Percentiles rank a stretch among this genome's conserved stretches.
Conservation (phyloP, 306 rosid species). For the Benincasa hispida region DNA sequence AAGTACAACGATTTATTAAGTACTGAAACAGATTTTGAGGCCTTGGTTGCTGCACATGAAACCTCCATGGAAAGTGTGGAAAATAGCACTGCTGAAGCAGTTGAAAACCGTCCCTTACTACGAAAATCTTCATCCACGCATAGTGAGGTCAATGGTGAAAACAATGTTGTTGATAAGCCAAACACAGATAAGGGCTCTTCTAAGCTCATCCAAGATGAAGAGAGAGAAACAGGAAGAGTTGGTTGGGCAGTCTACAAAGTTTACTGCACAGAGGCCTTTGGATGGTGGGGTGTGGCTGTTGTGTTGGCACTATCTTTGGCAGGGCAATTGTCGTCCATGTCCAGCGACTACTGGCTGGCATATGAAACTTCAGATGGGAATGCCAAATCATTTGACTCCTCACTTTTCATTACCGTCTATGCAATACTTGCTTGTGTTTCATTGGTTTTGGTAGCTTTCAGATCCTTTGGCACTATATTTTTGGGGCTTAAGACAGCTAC, state of each 20-base stretch:
- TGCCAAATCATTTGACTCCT: slow-evolving; percentile 39
- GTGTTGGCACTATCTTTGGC: slow-evolving; percentile 36
- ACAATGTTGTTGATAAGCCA: slow-evolving; percentile 35
- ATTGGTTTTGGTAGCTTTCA: slow-evolving; percentile 23
- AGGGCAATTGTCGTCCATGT: slow-evolving; percentile 72
- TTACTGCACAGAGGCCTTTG: slow-evolving; percentile 86
- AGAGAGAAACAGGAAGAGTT: slow-evolving; percentile 81
- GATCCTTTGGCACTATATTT: slow-evolving; percentile 31
- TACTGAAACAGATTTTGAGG: slow-evolving; percentile 63
- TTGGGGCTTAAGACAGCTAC: slow-evolving; percentile 77
- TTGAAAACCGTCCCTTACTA: slow-evolving; percentile 24
- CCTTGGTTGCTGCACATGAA: slow-evolving; percentile 80
- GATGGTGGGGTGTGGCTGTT: slow-evolving; percentile 66
- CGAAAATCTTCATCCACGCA: slow-evolving; percentile 24
- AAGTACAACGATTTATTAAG: slow-evolving; percentile 49
- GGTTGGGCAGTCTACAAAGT: slow-evolving; percentile 55
- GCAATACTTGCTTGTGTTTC: slow-evolving; percentile 32
- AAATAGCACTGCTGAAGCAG: slow-evolving; percentile 23
- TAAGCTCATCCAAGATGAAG: slow-evolving; percentile 91
- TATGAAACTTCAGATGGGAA: slow-evolving; percentile 68
- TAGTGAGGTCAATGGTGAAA: slow-evolving; percentile 40
- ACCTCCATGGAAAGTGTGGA: slow-evolving; percentile 94
- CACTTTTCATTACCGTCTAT: slow-evolving; percentile 49
- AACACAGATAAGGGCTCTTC: slow-evolving; percentile 40
- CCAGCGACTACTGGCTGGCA: slow-evolving; percentile 84